Percentiles rank a stretch among this genome's conserved stretches.
phyloP scores from a whole-genome alignment of 306 rosid genomes.

The Vigna angularis region DNA sequence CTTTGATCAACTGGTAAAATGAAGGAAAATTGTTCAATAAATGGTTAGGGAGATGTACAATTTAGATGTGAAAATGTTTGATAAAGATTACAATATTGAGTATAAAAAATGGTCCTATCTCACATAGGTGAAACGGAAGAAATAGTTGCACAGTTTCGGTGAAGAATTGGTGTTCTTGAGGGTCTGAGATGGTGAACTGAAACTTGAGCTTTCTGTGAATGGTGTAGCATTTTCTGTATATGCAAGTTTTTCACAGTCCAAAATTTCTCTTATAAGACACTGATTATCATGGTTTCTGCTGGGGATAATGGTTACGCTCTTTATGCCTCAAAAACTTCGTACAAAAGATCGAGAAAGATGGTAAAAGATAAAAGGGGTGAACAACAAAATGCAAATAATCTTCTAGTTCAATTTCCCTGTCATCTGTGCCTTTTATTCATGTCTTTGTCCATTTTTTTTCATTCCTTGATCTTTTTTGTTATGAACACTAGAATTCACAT shows the following conservation, averaged over 20 bases:
- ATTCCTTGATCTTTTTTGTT: constrained; percentile 3
- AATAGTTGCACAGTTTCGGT: constrained; percentile 17
- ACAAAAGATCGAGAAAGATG: constrained; percentile 73
- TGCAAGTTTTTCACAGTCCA: not conserved
- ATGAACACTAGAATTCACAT: constrained; percentile 45
- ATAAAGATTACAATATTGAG: constrained; percentile 19
- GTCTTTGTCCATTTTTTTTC: constrained; percentile 24
- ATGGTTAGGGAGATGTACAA: constrained; percentile 16
- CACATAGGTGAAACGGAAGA: constrained; percentile 13
- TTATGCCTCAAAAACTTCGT: constrained; percentile 80
- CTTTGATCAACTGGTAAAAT: constrained; percentile 12
- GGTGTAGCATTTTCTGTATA: constrained; percentile 8
- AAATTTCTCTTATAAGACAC: constrained; percentile 18
- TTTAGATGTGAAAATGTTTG: constrained; percentile 23
- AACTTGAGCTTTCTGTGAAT: constrained; percentile 12
- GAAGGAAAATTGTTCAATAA: constrained; percentile 14
- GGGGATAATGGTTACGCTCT: constrained; percentile 82
- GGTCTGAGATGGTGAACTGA: constrained; percentile 30
- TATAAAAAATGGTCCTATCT: not conserved
- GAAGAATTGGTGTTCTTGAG: not conserved
- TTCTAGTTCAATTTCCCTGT: constrained; percentile 8
- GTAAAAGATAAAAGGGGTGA: constrained; percentile 79
- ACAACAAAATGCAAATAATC: constrained; percentile 36
- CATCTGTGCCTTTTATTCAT: constrained; percentile 17
- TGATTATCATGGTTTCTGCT: constrained; percentile 51